phyloP scores from a whole-genome alignment of 371 early-diverging fungal species.

The Entomophthora muscae region DNA sequence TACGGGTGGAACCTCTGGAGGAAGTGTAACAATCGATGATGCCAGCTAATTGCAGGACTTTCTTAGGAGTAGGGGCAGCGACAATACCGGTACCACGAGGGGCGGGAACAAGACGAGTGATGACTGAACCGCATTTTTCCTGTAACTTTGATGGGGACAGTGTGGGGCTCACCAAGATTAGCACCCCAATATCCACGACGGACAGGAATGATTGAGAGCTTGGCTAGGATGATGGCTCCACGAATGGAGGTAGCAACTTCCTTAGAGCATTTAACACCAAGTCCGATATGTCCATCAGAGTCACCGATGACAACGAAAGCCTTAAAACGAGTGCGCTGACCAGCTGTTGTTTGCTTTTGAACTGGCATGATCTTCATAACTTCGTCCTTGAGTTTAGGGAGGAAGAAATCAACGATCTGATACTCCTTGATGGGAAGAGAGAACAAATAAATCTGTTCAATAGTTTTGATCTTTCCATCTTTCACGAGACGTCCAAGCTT shows the following conservation, averaged over 20 bases:
- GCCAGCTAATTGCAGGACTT: slow-evolving; percentile 96
- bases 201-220: slow-evolving; percentile 95
- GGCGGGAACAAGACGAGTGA: slow-evolving; percentile 90
- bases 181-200: slow-evolving; percentile 99
- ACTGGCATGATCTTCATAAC: slow-evolving; percentile 99
- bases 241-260: slow-evolving; percentile 98
- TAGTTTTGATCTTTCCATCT: slow-evolving; percentile 71
- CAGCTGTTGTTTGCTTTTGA: slow-evolving; percentile 99
- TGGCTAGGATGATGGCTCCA: slow-evolving; percentile 97
- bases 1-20: slow-evolving; percentile 80
- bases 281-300: slow-evolving; percentile 94
- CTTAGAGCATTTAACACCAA: slow-evolving; percentile 99
- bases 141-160: slow-evolving; percentile 96
- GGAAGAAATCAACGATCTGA: slow-evolving; percentile 96
- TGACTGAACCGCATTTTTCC: slow-evolving; percentile 98
- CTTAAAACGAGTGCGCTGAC: slow-evolving; percentile 99
- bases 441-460: slow-evolving; percentile 93
- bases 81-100: slow-evolving; percentile 99
- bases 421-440: slow-evolving; percentile 98
- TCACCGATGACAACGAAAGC: slow-evolving; percentile 99
- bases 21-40: slow-evolving; percentile 97
- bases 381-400: slow-evolving; percentile 95
- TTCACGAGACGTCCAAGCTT: slow-evolving; percentile 95
- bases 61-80: slow-evolving; percentile 95
- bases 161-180: slow-evolving; percentile 94